Conservation (phyloP, 1,284 basidiomycete species). For the Spongiforma sp. region DNA sequence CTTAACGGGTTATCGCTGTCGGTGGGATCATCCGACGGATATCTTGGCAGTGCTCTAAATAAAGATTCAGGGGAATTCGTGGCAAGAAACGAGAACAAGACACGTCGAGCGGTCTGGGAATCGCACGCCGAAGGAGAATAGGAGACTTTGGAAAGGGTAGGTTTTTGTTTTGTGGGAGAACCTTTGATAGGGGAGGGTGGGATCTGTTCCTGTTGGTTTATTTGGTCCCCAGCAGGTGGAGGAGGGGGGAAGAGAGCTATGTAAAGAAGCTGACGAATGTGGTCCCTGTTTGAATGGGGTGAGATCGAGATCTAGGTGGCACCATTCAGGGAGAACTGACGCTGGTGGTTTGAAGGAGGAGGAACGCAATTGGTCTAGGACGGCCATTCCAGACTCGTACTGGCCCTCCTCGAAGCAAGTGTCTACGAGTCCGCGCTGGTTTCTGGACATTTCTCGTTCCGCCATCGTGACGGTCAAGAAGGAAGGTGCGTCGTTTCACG, state of each 20-base stretch:
- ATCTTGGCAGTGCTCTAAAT: conserved; percentile 59
- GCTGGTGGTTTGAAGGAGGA: conserved; percentile 54
- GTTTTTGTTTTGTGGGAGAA: conserved; percentile 36
- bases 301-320: conserved; percentile 12
- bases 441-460: conserved; percentile 57
- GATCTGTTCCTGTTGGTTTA: conserved; percentile 44
- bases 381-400: conserved; percentile 64
- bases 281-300: conserved; percentile 43
- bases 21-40: conserved; percentile 30
- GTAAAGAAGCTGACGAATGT: conserved; percentile 70
- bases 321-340: conserved; percentile 45
- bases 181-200: conserved; percentile 49
- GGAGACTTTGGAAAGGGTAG: conserved; percentile 37
- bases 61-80: conserved; percentile 62
- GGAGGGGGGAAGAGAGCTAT: conserved; percentile 65
- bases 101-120: conserved; percentile 53
- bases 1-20: conserved; percentile 16
- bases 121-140: conserved; percentile 50
- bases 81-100: conserved; percentile 59
- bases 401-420: conserved; percentile 76
- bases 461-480: conserved; percentile 17
- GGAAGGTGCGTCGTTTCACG: conserved; percentile 30
- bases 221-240: conserved; percentile 35
- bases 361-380: conserved; percentile 64
- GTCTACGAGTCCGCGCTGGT: conserved; percentile 66